Percentiles rank a stretch among this genome's conserved stretches.
Evolutionary conservation across 306 rosid species (phyloP).

Genomic region (Morella rubra): DNA sequence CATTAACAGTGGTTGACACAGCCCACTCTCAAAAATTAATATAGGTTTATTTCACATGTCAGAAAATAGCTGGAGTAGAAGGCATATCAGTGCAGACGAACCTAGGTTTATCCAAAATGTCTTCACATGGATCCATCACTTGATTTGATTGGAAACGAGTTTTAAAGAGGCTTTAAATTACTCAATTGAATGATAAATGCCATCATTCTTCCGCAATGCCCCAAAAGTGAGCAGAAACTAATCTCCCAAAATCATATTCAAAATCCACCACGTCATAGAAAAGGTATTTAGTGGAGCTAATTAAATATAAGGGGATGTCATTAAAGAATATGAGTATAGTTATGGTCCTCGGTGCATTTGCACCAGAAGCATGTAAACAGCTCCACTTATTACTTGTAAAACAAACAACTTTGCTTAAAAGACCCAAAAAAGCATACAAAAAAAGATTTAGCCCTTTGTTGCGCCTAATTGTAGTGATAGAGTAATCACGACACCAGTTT

Average conservation of each 20-base stretch:
- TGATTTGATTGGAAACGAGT: neutral
- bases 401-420: neutral
- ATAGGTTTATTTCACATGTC: neutral
- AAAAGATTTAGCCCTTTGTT: neutral
- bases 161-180: neutral
- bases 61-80: neutral
- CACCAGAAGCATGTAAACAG: neutral
- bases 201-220: neutral
- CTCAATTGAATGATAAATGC: neutral
- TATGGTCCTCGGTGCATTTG: neutral
- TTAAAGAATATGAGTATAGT: neutral
- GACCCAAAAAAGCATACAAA: neutral
- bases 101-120: neutral
- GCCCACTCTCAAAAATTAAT: neutral
- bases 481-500: neutral
- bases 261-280: neutral
- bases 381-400: neutral
- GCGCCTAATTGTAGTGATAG: neutral
- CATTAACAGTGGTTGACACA: neutral
- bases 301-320: neutral
- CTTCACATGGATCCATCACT: neutral
- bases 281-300: neutral
- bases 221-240: neutral
- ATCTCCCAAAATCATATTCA: neutral
- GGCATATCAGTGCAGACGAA: neutral